phyloP scores from a whole-genome alignment of 169 alveolate genomes.

The Plasmodium gallinaceum region DNA sequence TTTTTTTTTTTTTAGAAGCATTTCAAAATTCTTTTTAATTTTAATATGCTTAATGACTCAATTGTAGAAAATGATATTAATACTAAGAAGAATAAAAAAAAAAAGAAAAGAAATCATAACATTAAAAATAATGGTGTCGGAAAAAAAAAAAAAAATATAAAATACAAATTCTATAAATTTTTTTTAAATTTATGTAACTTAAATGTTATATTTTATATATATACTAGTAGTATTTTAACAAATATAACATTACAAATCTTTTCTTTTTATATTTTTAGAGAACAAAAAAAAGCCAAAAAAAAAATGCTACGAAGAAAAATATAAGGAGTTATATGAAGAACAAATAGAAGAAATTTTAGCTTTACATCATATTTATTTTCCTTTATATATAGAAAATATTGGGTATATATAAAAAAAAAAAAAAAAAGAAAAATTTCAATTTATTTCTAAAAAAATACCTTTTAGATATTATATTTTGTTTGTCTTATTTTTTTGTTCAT shows the following conservation, averaged over 20 bases:
- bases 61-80: conserved; percentile 31
- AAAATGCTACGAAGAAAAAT: conserved; percentile 21
- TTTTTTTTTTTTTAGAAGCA: background rate
- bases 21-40: conserved; percentile 4
- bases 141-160: background rate
- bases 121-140: conserved; percentile 3
- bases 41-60: conserved; percentile 5
- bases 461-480: background rate
- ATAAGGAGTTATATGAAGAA: conserved; percentile 24
- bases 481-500: background rate
- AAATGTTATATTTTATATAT: background rate
- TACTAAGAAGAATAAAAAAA: conserved; percentile 46
- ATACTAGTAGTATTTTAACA: background rate
- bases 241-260: background rate
- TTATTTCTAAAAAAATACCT: background rate
- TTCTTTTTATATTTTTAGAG: conserved; percentile 11
- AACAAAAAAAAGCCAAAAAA: conserved; percentile 15
- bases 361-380: conserved; percentile 59
- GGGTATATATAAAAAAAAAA: conserved; percentile 27
- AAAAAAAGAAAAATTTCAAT: background rate
- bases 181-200: background rate
- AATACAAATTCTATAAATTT: conserved; percentile 7
- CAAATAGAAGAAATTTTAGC: conserved; percentile 65
- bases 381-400: conserved; percentile 44
- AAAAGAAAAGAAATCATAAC: conserved; percentile 7